Base-by-base conservation (phyloP, 441 rosid species). In the Hypseocharis bilobata region DNA sequence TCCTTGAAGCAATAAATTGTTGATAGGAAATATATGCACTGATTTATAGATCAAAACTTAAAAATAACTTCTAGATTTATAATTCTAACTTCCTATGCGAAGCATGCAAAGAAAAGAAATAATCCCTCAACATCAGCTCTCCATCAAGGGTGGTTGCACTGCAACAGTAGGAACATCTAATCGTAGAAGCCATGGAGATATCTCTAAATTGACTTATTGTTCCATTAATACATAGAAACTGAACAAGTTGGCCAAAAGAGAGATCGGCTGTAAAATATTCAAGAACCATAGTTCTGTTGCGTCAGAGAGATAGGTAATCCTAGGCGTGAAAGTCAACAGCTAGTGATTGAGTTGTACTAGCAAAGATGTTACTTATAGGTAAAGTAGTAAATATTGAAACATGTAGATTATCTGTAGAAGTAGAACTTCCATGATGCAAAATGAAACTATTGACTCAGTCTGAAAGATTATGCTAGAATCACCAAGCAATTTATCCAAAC, bases 401-500 rank as follows among this genome's bases (percentile, higher is more conserved):
- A 47, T 10, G 19, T 32, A 7, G 5, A 47, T 16, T n/a, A 17
- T 10, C n/a, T 2, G 5, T 19, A 47, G 54, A 47, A 19, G 23
- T 16, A 47, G 17, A 47, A 4, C 17, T 17, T 5, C 19, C 23
- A 19, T 8, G 17, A 19, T 0, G 17, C 23, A 47, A 47, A 47
- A 47, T 47, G 23, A 19, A 47, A 47, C 17, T 19, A 6, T 47
- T 47, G 22, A 1, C 54, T 19, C 17, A 47, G 8, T 47, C 54
- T 47, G 19, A 47, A 19, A 16, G 54, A 47, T 19, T 47, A 25
- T 47, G 6, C 16, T 1, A 42, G 47, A n/a, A n/a, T 47, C 22
- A 47, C 54, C 23, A 42, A 45, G 22, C 29, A 62, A 61, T 22
- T 28, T 66, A 72, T 34, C n/a, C 27, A 29, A 30, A 47, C 27